Base-by-base conservation (phyloP, 345 rosid genomes). In the Garcia nutans region DNA sequence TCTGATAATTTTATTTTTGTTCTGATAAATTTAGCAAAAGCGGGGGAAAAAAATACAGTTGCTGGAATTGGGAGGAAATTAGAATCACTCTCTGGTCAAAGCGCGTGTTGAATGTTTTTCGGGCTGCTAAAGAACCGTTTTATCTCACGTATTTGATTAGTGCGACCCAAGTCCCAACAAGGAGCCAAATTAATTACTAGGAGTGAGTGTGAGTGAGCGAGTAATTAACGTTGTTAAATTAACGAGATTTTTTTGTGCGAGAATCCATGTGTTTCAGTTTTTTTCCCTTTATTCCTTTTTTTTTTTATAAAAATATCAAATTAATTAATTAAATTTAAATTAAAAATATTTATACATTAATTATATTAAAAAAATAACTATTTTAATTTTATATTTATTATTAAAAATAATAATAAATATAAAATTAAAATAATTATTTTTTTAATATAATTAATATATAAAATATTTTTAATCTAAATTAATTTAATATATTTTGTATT, bases 131-230 rank as follows among this genome's bases (percentile, higher is more conserved):
- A 31, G 6, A 5, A 42, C 23, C 37, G 45, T 23, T 16, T 20
- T 45, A 8, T 65, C 49, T 20, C 5, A 6, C 41, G 42, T 31
- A 41, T 31, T 33, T 62, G 10, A 15, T 31, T 62, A 31, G 19
- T 17, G 47, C 10, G 24, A 8, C 50, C 63, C 63, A 37, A 2
- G 17, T 71, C 28, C 74, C 62, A 55, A 70, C 62, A 33, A 56
- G 73, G 49, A 70, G 62, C 37, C 73, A 42, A 65, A 65, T 19
- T 42, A 65, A 65, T 65, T 12, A 63, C 26, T 31, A 31, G 42
- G 45, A 31, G 68, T 0, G 37, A 60, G 64, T 1, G n/a, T n/a
- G 45, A 31, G 68, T 0, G 41, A 5, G 7, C 16, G 19, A 23
- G 64, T 23, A 13, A 60, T 60, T 60, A 60, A 24, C 65, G 65